Conservation (phyloP, 129 eudicot species). For the Ambrosia artemisiifolia region DNA sequence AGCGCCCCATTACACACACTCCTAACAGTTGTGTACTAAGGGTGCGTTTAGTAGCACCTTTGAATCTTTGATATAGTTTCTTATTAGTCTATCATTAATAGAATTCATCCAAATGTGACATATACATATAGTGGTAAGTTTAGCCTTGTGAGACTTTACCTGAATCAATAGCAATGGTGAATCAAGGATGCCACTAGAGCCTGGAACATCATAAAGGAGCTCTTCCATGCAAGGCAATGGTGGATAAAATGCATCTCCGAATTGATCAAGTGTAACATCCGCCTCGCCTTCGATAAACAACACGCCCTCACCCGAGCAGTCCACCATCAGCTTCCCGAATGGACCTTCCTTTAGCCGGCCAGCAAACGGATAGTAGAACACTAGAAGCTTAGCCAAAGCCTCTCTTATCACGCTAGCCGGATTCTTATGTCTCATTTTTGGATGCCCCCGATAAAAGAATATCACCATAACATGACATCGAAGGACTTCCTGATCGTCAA, state of each 20-base stretch:
- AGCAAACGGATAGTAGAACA: slow-evolving; percentile 28
- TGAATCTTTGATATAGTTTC: too few relatives aligned
- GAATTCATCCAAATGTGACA: too few relatives aligned
- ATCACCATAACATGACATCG: slow-evolving; percentile 4
- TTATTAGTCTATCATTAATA: too few relatives aligned
- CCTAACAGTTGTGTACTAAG: too few relatives aligned
- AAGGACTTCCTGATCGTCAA: slow-evolving; percentile 17
- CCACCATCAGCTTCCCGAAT: slow-evolving; percentile 35
- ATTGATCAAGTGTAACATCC: slow-evolving; percentile 13
- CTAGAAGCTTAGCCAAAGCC: slow-evolving; percentile 22
- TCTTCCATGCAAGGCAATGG: slow-evolving; percentile 39
- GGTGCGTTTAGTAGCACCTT: too few relatives aligned
- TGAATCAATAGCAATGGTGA: slow-evolving; percentile 22
- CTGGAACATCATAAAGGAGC: slow-evolving; percentile 45
- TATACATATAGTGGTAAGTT: too few relatives aligned
- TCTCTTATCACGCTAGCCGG: slow-evolving; percentile 22
- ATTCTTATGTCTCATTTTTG: slow-evolving; percentile 17
- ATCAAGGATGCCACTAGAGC: slow-evolving; percentile 9
- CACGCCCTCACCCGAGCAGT: slow-evolving; percentile 32
- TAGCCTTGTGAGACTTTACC: background rate
- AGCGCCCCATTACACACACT: too few relatives aligned
- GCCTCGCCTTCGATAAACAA: slow-evolving; percentile 34
- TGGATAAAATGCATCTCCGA: slow-evolving; percentile 17
- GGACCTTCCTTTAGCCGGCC: slow-evolving; percentile 37
- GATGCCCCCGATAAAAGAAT: background rate